Base-by-base conservation (phyloP, 306 rosid genomes). In the Styphnolobium japonicum region DNA sequence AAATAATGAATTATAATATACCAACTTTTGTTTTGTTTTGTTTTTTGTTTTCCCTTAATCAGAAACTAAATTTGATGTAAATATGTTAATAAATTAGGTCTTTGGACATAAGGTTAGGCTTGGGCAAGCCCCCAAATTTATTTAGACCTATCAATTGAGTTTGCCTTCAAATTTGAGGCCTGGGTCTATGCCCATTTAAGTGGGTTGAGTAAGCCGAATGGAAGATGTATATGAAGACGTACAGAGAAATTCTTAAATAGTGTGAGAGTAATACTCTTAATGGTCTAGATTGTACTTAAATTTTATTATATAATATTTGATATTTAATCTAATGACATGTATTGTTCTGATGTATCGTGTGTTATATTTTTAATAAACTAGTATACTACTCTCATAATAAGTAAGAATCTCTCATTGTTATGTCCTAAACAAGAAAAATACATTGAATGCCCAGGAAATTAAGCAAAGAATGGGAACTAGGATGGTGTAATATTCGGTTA, bases 401-500 rank as follows among this genome's bases (percentile, higher is more conserved):
- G n/a, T n/a, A n/a, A n/a, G n/a, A n/a, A n/a, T n/a, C n/a, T 48
- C 4, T 15, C 22, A 48, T n/a, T n/a, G 19, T 0, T 5, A 49
- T 49, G 55, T 9, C 22, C 10, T n/a, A 16, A 49, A 49, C 23
- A 19, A 33, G 16, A 33, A 0, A 12, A 33, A 46, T 37, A 3
- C 7, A 51, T 34, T n/a, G 36, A 21, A 49, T 27, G 4, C 29
- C 3, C 27, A 11, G 65, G 45, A 46, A 43, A 2, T 4, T 10
- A 58, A 40, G 12, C 48, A 49, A 27, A 40, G 27, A 43, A 43
- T 7, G 45, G 51, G 22, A 81, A 46, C 23, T n/a, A 4, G 25
- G 48, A 67, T 67, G 60, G 2, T 11, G 2, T 12, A 39, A 21
- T 42, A 22, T 80, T 81, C 80, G 84, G 86, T 82, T 68, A 81